Percentiles rank a stretch among this genome's conserved stretches.
Conservation (phyloP, 2,329 filamentous ascomycete species). For the Penicillium carneum region DNA sequence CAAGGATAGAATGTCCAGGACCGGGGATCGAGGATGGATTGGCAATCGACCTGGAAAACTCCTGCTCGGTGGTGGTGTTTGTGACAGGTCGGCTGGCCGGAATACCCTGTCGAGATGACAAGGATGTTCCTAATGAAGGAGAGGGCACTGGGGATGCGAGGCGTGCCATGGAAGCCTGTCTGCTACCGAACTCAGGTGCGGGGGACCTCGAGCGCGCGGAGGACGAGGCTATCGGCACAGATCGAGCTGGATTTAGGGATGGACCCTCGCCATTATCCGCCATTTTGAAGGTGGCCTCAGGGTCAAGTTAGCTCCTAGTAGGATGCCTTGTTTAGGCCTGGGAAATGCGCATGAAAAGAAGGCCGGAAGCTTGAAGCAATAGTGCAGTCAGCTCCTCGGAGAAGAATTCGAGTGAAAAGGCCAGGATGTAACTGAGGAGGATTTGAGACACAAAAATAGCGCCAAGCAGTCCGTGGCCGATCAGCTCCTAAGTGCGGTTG, state of each 20-base stretch:
- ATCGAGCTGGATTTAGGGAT: slow-evolving; percentile 43
- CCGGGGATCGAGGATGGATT: slow-evolving; percentile 69
- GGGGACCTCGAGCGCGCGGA: slow-evolving; percentile 49
- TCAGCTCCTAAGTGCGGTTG: slow-evolving; percentile 29
- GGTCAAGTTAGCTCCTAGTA: slow-evolving; percentile 13
- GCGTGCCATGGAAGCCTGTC: slow-evolving; percentile 62
- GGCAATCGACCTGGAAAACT: slow-evolving; percentile 65
- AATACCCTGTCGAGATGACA: slow-evolving; percentile 52
- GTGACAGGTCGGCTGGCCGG: slow-evolving; percentile 41
- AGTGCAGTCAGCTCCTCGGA: background rate
- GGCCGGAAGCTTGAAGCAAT: background rate
- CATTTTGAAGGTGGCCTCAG: slow-evolving; percentile 35
- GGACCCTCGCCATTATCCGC: slow-evolving; percentile 49
- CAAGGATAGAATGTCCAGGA: slow-evolving; percentile 85
- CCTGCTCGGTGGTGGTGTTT: slow-evolving; percentile 61
- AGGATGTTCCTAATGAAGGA: slow-evolving; percentile 39
- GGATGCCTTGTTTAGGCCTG: background rate
- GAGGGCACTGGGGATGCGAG: slow-evolving; percentile 65
- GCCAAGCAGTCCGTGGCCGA: slow-evolving; percentile 22
- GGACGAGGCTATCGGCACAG: slow-evolving; percentile 45
- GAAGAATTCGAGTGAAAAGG: slow-evolving; percentile 12
- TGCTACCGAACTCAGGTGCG: slow-evolving; percentile 52
- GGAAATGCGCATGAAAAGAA: slow-evolving; percentile 6
- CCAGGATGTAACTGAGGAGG: slow-evolving; percentile 11
- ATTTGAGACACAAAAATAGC: slow-evolving; percentile 14